Base-by-base conservation (phyloP, 225 moss, liverwort and hornwort species). In the Thuidium tamariscinum region DNA sequence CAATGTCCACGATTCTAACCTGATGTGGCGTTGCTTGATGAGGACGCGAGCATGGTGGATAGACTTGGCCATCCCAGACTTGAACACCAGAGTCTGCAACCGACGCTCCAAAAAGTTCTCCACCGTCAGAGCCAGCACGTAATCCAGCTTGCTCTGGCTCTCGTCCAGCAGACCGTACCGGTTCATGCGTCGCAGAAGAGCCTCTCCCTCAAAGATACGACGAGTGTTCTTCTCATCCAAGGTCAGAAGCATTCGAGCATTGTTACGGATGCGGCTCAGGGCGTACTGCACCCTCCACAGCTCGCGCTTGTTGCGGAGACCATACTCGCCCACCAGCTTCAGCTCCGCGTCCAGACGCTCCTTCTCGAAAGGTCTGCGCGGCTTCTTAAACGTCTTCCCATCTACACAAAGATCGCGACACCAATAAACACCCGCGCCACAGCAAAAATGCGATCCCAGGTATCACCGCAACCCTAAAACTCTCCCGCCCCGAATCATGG, bases 351-450 rank as follows among this genome's bases (percentile, higher is more conserved):
- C 97, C 25, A 97, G 87, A 72, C 95, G 95, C 90, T 97, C 97
- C 92, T 97, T 96, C 92, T 97, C 96, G 26, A 97, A 97, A 2
- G 96, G 96, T 86, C 96, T 90, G 51, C 96, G 97, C 9, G 97
- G 96, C 91, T 97, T 97, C 85, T 97, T 97, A 83, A 97, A 97
- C 5, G 96, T 96, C 92, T 97, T 97, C 51, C 95, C 96, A 96
- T 95, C 97, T 96, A 60, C 81, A 86, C 41, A 84, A 23, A 64
- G 17, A 32, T 3, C 41, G 51, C 7, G 30, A 71, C 64, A 85
- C 10, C 11, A 22, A 46, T 52, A 29, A 80, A 74, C 69, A 65
- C 23, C 39, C 64, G 39, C 36, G 20, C 13, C 56, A 51, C 27
- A 85, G 48, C 44, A 42, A 49, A 20, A 52, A 9, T 2, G 32